Evolutionary conservation across 768 basidiomycete genomes (phyloP).

Genomic region (Lactarius vividus): DNA sequence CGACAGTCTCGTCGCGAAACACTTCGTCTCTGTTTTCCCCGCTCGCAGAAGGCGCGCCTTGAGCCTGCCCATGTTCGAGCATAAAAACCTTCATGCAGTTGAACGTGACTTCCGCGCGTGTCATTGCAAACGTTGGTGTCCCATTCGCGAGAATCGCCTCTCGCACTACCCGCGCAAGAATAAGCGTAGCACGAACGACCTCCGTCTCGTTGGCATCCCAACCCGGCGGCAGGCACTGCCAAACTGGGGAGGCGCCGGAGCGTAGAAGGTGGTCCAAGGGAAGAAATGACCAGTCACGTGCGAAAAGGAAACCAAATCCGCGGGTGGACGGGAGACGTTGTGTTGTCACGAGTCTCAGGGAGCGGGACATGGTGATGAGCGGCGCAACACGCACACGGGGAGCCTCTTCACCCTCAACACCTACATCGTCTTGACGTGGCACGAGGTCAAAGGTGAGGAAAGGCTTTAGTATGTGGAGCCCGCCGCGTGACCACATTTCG

Average conservation of each 20-base stretch:
- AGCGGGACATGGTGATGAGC: slow-evolving; percentile 46
- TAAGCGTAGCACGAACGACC: slow-evolving; percentile 64
- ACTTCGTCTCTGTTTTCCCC: slow-evolving; percentile 46
- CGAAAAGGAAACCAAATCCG: slow-evolving; percentile 44
- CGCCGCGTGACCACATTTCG: slow-evolving; percentile 50
- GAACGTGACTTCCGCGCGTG: slow-evolving; percentile 60
- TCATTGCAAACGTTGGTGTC: slow-evolving; percentile 43
- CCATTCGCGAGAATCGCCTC: slow-evolving; percentile 45
- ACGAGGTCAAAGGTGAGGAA: slow-evolving; percentile 53
- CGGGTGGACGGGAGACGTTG: slow-evolving; percentile 40
- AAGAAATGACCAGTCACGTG: slow-evolving; percentile 62
- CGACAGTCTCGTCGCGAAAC: slow-evolving; percentile 72
- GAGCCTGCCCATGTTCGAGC: slow-evolving; percentile 80
- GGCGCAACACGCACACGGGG: slow-evolving; percentile 47
- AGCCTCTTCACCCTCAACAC: background rate
- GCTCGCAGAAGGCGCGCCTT: slow-evolving; percentile 34
- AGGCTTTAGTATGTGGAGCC: slow-evolving; percentile 51
- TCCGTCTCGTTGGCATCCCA: slow-evolving; percentile 85
- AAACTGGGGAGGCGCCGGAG: slow-evolving; percentile 70
- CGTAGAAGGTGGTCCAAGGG: slow-evolving; percentile 78
- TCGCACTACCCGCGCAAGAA: slow-evolving; percentile 53
- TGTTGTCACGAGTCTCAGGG: slow-evolving; percentile 57
- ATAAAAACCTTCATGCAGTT: slow-evolving; percentile 93
- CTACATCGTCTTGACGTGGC: slow-evolving; percentile 34
- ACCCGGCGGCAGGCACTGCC: slow-evolving; percentile 58